phyloP scores from a whole-genome alignment of 768 basidiomycete species.

The Podaxis carcinomalis region DNA sequence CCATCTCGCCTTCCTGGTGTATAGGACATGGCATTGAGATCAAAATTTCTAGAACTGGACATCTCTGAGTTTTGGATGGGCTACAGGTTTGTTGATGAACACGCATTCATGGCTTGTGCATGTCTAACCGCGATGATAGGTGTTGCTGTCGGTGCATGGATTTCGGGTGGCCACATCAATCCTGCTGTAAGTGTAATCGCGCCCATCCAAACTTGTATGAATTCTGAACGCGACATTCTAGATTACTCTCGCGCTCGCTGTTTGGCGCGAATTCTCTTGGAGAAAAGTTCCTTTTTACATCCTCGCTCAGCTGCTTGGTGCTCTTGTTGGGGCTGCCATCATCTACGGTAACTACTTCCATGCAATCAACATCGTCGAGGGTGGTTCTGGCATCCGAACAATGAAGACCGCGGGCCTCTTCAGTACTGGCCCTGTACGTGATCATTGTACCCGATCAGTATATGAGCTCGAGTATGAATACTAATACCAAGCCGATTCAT shows the following conservation, averaged over 20 bases:
- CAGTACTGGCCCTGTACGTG: slow-evolving; percentile 54
- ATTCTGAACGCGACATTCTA: slow-evolving; percentile 14
- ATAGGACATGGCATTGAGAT: not conserved
- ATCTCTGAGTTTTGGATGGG: slow-evolving; percentile 45
- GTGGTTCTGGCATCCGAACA: slow-evolving; percentile 49
- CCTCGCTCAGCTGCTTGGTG: slow-evolving; percentile 62
- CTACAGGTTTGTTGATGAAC: slow-evolving; percentile 16
- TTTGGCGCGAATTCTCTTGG: slow-evolving; percentile 66
- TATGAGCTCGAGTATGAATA: not conserved
- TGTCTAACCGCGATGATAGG: slow-evolving; percentile 20
- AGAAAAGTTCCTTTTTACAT: slow-evolving; percentile 67
- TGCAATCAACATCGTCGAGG: slow-evolving; percentile 64
- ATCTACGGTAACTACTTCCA: slow-evolving; percentile 68
- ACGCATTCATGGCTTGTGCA: not conserved
- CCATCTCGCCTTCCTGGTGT: not conserved
- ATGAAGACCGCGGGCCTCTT: slow-evolving; percentile 55
- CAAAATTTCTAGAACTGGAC: slow-evolving; percentile 15
- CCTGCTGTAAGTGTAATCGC: slow-evolving; percentile 40
- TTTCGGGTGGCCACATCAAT: slow-evolving; percentile 67
- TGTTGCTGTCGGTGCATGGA: slow-evolving; percentile 56
- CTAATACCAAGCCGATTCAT: not conserved
- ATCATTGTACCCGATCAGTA: not conserved
- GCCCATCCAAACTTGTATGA: not conserved
- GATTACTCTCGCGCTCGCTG: slow-evolving; percentile 63
- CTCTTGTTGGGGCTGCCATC: slow-evolving; percentile 52